Evolutionary conservation across 306 rosid genomes (phyloP).

Genomic region (Cucumis hystrix): DNA sequence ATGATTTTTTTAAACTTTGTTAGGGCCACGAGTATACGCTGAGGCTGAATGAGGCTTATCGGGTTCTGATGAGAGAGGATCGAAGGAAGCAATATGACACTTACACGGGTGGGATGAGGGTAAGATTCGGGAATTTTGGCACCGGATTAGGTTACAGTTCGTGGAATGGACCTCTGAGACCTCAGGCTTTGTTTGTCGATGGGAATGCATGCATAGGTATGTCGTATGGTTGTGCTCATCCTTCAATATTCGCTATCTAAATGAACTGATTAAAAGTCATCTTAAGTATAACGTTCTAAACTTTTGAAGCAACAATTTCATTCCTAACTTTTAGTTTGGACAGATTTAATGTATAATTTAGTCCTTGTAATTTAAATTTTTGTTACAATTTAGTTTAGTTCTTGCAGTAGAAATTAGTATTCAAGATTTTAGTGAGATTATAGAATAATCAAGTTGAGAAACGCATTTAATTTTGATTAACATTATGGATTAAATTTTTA

Average conservation of each 20-base stretch:
- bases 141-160: slow-evolving; percentile 34
- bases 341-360: too few species aligned
- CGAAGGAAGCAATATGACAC: slow-evolving; percentile 46
- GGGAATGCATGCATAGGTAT: slow-evolving; percentile 73
- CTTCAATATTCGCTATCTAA: not conserved
- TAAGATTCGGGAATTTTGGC: slow-evolving; percentile 17
- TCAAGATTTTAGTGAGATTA: too few species aligned
- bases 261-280: not conserved
- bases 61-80: slow-evolving; percentile 50
- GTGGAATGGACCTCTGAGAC: slow-evolving; percentile 59
- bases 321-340: too few species aligned
- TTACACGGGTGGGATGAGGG: slow-evolving; percentile 35
- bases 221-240: not conserved
- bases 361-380: too few species aligned
- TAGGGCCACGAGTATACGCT: slow-evolving; percentile 61
- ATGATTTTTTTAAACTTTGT: not conserved
- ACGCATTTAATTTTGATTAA: too few species aligned
- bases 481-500: too few species aligned
- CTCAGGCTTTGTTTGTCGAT: slow-evolving; percentile 72
- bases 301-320: too few species aligned
- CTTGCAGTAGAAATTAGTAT: too few species aligned
- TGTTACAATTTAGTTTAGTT: too few species aligned
- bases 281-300: too few species aligned
- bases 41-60: slow-evolving; percentile 55
- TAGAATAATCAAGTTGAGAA: too few species aligned